Conservation (phyloP, 2,329 filamentous ascomycete species). For the Biscogniauxia marginata region DNA sequence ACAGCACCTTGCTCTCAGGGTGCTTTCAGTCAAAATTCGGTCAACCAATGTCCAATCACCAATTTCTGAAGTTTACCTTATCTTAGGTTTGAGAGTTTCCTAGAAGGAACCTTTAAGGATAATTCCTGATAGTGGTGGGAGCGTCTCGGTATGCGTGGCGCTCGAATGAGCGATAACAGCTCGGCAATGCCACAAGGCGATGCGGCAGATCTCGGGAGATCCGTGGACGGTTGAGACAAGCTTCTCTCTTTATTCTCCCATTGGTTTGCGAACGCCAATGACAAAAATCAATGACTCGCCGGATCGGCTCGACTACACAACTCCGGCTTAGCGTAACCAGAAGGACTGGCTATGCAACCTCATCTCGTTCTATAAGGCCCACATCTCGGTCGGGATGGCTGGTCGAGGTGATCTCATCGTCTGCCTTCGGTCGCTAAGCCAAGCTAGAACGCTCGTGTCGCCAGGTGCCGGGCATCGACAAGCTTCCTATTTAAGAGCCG, state of each 20-base stretch:
- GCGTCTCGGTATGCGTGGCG: too few species aligned
- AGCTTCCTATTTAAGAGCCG: not conserved
- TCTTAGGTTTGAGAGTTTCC: not conserved
- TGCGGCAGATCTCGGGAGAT: not conserved
- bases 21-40: not conserved
- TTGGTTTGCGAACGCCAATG: not conserved
- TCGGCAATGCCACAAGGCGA: not conserved
- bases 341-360: not conserved
- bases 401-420: not conserved
- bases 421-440: not conserved
- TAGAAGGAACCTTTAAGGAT: not conserved
- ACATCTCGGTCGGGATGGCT: not conserved
- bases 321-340: not conserved
- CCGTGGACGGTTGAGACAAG: not conserved
- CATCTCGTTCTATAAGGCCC: not conserved
- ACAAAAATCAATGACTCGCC: not conserved
- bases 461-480: not conserved
- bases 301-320: not conserved
- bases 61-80: not conserved
- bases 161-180: not conserved
- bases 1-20: not conserved
- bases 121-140: not conserved
- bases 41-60: not conserved
- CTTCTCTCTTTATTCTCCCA: not conserved
- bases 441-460: not conserved